Evolutionary conservation across 2,329 filamentous ascomycete genomes (phyloP).

Genomic region (Fusarium sp.): DNA sequence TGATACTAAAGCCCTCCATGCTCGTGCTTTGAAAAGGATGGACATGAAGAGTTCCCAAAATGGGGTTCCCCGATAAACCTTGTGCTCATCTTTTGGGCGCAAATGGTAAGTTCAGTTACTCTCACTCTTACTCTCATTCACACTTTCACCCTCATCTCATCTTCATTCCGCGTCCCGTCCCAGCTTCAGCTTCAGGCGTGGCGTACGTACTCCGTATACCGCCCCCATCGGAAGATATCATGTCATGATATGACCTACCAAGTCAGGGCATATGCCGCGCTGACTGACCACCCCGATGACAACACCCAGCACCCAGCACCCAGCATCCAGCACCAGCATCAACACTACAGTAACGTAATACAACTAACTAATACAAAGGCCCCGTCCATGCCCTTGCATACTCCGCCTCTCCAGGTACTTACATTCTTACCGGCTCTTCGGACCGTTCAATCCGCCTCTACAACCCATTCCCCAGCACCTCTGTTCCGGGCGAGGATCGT

Average conservation of each 20-base stretch:
- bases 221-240: not conserved
- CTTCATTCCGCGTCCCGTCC: not conserved
- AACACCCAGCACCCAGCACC: not conserved
- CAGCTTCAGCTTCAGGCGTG: slow-evolving; percentile 36
- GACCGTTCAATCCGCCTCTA: slow-evolving; percentile 90
- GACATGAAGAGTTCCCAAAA: slow-evolving; percentile 44
- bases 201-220: slow-evolving; percentile 8
- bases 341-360: not conserved
- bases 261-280: slow-evolving; percentile 27
- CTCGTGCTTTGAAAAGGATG: slow-evolving; percentile 37
- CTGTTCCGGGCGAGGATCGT: slow-evolving; percentile 48
- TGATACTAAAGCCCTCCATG: not conserved
- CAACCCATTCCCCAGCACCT: slow-evolving; percentile 74
- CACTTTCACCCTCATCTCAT: not conserved
- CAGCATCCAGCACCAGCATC: slow-evolving; percentile 4
- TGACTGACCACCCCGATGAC: slow-evolving; percentile 22
- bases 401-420: slow-evolving; percentile 78
- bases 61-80: slow-evolving; percentile 64
- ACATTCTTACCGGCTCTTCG: slow-evolving; percentile 86
- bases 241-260: slow-evolving; percentile 5
- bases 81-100: slow-evolving; percentile 70
- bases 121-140: not conserved
- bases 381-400: slow-evolving; percentile 80
- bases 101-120: slow-evolving; percentile 61
- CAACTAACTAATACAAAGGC: slow-evolving; percentile 58